These are phyloP conservation scores for Brettanomyces nanus DNA, from an alignment of 805 yeast species.

Conservation along the genomic window DNA sequence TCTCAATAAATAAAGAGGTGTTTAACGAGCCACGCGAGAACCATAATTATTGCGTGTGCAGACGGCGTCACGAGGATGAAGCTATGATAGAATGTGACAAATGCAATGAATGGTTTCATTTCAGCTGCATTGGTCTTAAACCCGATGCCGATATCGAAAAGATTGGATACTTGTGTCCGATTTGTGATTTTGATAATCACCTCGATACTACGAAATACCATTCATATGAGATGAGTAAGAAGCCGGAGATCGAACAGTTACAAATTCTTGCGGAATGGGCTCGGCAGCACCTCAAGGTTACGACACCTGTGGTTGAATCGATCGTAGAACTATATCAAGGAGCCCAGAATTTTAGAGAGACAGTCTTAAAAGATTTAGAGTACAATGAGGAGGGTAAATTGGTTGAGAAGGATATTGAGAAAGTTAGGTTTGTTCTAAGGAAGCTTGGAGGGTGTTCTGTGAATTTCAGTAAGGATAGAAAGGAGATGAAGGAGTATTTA, in stretches of 20 bases:
- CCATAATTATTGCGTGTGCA: conserved; percentile 48
- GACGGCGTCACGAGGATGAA: conserved; percentile 46
- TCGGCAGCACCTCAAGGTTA: conserved; percentile 7
- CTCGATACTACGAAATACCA: conserved; percentile 16
- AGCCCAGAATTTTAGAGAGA: conserved; percentile 7
- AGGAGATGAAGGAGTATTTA: conserved; percentile 4
- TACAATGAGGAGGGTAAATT: neutral
- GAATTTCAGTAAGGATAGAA: conserved; percentile 12
- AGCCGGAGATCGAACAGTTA: conserved; percentile 10
- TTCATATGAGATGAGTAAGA: conserved; percentile 5
- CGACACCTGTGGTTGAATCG: conserved; percentile 12
- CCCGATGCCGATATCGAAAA: conserved; percentile 8
- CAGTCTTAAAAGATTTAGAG: neutral
- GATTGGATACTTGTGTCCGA: conserved; percentile 39
- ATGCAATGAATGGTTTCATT: conserved; percentile 70
- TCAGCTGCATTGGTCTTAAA: conserved; percentile 40
- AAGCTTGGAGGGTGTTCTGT: conserved; percentile 39
- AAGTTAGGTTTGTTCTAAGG: conserved; percentile 35
- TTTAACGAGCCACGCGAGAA: conserved; percentile 10
- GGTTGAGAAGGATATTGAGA: conserved; percentile 3
- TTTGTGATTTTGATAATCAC: conserved; percentile 35
- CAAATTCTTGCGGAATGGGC: conserved; percentile 10
- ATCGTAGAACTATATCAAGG: conserved; percentile 10
- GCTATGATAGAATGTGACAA: conserved; percentile 64
- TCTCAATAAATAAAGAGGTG: conserved; percentile 7